Conservation (phyloP, 1,284 basidiomycete species). For the Leucoagaricus sp. region DNA sequence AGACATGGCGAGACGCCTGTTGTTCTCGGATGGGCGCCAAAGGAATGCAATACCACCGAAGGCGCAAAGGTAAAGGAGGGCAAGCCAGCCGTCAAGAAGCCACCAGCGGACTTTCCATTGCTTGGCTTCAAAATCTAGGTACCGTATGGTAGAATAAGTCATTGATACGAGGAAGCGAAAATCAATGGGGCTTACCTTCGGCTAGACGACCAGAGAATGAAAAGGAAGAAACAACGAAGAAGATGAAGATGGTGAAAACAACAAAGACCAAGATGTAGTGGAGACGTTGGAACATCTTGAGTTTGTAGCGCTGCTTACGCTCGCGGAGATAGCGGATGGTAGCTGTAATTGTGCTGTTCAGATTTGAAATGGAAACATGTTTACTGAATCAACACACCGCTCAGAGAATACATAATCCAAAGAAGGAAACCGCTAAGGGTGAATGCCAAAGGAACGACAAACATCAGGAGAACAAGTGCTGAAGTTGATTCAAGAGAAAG, state of each 20-base stretch:
- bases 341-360: constrained; percentile 42
- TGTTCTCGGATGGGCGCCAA: constrained; percentile 93
- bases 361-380: neutral
- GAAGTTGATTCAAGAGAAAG: constrained; percentile 89
- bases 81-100: constrained; percentile 94
- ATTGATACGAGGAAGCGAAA: neutral
- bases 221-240: constrained; percentile 92
- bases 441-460: constrained; percentile 92
- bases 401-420: constrained; percentile 93
- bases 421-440: constrained; percentile 93
- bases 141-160: neutral
- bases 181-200: constrained; percentile 59
- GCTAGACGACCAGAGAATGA: constrained; percentile 89
- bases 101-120: constrained; percentile 97
- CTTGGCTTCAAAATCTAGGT: constrained; percentile 84
- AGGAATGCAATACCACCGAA: constrained; percentile 87
- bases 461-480: constrained; percentile 74
- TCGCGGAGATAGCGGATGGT: constrained; percentile 84
- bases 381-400: constrained; percentile 50
- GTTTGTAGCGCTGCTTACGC: constrained; percentile 86
- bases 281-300: constrained; percentile 84
- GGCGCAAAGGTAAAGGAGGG: constrained; percentile 79
- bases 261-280: constrained; percentile 88
- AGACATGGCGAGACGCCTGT: constrained; percentile 88
- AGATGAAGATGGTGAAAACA: constrained; percentile 81